phyloP scores from a whole-genome alignment of 352 stramenopile genomes.

The Stephanocyclus meneghinianus region DNA sequence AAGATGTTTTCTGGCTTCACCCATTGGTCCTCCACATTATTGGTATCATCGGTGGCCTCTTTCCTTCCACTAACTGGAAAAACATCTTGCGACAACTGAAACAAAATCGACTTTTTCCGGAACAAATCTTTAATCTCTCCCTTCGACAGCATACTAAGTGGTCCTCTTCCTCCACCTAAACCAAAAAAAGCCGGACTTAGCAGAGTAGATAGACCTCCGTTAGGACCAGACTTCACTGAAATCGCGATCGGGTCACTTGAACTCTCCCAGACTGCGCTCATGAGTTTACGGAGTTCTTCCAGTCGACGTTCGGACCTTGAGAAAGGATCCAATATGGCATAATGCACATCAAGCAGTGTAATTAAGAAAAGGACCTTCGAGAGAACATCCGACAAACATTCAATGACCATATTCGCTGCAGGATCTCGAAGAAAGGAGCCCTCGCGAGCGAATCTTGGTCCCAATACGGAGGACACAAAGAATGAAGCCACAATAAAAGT shows the following conservation, averaged over 20 bases:
- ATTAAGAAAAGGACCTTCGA: conserved; percentile 63
- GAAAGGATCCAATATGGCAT: conserved; percentile 60
- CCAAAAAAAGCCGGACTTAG: conserved; percentile 44
- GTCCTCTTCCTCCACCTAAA: conserved; percentile 8
- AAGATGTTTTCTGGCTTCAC: conserved; percentile 8
- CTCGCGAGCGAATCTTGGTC: conserved; percentile 20
- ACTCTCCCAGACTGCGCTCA: conserved; percentile 54
- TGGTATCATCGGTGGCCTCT: background rate
- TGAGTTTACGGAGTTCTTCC: conserved; percentile 44
- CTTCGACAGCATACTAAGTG: conserved; percentile 15
- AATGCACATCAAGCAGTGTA: conserved; percentile 56
- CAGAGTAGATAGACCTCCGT: conserved; percentile 41
- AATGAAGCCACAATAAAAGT: conserved; percentile 46
- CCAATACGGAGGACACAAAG: conserved; percentile 37
- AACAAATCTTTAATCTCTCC: background rate
- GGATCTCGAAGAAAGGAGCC: conserved; percentile 28
- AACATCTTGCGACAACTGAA: background rate
- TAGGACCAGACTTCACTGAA: conserved; percentile 27
- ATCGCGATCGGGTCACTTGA: conserved; percentile 43
- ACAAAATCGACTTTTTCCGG: conserved; percentile 4
- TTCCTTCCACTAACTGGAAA: background rate
- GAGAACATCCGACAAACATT: conserved; percentile 62
- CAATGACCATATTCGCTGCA: conserved; percentile 46
- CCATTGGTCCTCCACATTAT: background rate
- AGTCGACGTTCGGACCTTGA: conserved; percentile 47